Conservation (phyloP, 495 filamentous ascomycete species). For the Coniosporium apollinis region DNA sequence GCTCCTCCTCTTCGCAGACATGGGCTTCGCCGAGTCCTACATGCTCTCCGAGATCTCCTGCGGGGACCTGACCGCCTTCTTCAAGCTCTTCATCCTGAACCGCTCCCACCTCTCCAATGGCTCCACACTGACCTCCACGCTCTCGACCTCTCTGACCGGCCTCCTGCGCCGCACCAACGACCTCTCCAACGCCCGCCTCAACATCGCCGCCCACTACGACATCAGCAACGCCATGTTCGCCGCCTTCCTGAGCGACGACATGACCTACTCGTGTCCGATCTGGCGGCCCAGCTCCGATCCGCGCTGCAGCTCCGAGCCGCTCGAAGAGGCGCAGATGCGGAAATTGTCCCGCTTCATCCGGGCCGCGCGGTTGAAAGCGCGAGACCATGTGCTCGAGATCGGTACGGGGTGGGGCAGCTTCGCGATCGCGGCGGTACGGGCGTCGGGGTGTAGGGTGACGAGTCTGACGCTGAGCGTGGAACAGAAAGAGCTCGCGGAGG, state of each 20-base stretch:
- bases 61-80: constrained; percentile 43
- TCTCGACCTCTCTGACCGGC: constrained; percentile 32
- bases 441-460: constrained; percentile 16
- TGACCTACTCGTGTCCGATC: constrained; percentile 63
- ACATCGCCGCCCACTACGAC: constrained; percentile 57
- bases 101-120: constrained; percentile 38
- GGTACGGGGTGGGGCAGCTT: constrained; percentile 43
- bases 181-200: constrained; percentile 43
- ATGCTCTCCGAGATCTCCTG: constrained; percentile 53
- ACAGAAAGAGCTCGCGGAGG: constrained; percentile 16
- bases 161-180: constrained; percentile 45
- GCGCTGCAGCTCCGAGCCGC: constrained; percentile 28
- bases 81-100: constrained; percentile 53
- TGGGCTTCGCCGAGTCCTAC: constrained; percentile 59
- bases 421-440: constrained; percentile 15
- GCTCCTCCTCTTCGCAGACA: constrained; percentile 47
- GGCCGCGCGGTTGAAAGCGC: constrained; percentile 38
- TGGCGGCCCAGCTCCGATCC: constrained; percentile 31
- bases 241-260: constrained; percentile 52
- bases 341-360: constrained; percentile 47
- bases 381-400: constrained; percentile 52
- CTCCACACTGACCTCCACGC: constrained; percentile 38
- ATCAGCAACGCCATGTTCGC: constrained; percentile 60
- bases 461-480: constrained; percentile 14
- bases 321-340: constrained; percentile 46